These are phyloP conservation scores for Dysphania ambrosioides DNA, from an alignment of 148 eudicot genomes.

Conservation along the genomic window DNA sequence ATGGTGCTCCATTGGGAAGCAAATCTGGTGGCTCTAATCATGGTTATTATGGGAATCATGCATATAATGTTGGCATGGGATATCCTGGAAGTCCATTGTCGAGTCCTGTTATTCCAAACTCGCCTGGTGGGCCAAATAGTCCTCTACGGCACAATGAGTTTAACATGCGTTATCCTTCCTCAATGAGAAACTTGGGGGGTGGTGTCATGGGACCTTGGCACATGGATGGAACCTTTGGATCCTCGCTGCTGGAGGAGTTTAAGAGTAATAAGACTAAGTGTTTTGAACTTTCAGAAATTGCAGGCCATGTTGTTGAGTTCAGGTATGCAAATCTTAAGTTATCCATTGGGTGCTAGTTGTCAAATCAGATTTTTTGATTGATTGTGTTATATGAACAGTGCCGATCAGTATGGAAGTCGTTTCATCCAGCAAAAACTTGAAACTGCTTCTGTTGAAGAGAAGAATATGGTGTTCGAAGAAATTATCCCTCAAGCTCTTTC, in stretches of 20 bases:
- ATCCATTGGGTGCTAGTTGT: slow-evolving; percentile 1
- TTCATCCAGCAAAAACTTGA: slow-evolving; percentile 99
- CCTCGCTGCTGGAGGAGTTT: slow-evolving; percentile 89
- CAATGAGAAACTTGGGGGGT: slow-evolving; percentile 63
- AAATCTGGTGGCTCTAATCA: slow-evolving; percentile 60
- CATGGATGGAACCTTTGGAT: slow-evolving; percentile 62
- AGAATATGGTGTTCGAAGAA: slow-evolving; percentile 88
- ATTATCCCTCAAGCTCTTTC: slow-evolving; percentile 81
- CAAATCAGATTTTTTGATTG: slow-evolving; percentile 7
- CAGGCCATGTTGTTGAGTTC: slow-evolving; percentile 95
- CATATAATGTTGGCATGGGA: slow-evolving; percentile 75
- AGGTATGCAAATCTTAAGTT: slow-evolving; percentile 42
- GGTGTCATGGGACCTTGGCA: slow-evolving; percentile 84
- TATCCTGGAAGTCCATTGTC: slow-evolving; percentile 88
- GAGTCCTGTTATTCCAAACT: slow-evolving; percentile 64
- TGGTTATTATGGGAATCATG: slow-evolving; percentile 72
- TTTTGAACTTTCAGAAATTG: slow-evolving; percentile 90
- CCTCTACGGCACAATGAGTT: slow-evolving; percentile 77
- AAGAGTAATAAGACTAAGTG: slow-evolving; percentile 81
- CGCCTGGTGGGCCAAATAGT: slow-evolving; percentile 81
- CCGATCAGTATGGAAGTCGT: slow-evolving; percentile 98
- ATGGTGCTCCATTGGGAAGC: slow-evolving; percentile 46
- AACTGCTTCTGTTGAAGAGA: slow-evolving; percentile 86
- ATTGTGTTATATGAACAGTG: slow-evolving; percentile 45
- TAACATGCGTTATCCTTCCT: slow-evolving; percentile 54